These are phyloP conservation scores for Penicillium roqueforti DNA, from an alignment of 495 filamentous ascomycete genomes.

Conservation along the genomic window DNA sequence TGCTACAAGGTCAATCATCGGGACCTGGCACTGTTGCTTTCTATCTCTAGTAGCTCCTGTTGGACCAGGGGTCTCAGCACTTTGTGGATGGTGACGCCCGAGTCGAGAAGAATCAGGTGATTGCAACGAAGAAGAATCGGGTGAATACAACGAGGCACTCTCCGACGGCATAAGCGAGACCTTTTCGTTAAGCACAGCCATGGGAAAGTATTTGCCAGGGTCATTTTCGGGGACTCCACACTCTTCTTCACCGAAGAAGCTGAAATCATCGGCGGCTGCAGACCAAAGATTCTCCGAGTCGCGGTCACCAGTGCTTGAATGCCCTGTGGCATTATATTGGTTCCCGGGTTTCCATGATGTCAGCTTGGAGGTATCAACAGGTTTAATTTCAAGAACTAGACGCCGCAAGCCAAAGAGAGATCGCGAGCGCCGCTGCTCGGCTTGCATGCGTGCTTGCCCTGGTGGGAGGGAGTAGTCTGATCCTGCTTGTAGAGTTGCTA, in stretches of 20 bases:
- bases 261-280: conserved; percentile 57
- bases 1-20: conserved; percentile 44
- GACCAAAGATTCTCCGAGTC: conserved; percentile 60
- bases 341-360: conserved; percentile 39
- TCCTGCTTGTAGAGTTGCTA: conserved; percentile 52
- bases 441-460: conserved; percentile 37
- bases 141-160: conserved; percentile 21
- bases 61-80: neutral
- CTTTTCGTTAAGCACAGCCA: conserved; percentile 44
- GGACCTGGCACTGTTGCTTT: conserved; percentile 8
- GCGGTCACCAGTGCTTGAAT: conserved; percentile 57
- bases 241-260: conserved; percentile 62
- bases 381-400: conserved; percentile 55
- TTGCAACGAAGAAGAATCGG: conserved; percentile 15
- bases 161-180: conserved; percentile 36
- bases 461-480: conserved; percentile 50
- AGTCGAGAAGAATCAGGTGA: conserved; percentile 17
- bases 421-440: conserved; percentile 41
- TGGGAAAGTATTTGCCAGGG: conserved; percentile 40
- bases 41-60: neutral
- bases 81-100: conserved; percentile 3
- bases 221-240: conserved; percentile 49
- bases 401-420: conserved; percentile 52
- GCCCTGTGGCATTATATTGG: conserved; percentile 35
- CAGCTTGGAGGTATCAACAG: conserved; percentile 22